A percentile compares a stretch with the other conserved stretches of the same genome.
phyloP scores from a whole-genome alignment of 805 yeast species.

The Henningerozyma blattae region DNA sequence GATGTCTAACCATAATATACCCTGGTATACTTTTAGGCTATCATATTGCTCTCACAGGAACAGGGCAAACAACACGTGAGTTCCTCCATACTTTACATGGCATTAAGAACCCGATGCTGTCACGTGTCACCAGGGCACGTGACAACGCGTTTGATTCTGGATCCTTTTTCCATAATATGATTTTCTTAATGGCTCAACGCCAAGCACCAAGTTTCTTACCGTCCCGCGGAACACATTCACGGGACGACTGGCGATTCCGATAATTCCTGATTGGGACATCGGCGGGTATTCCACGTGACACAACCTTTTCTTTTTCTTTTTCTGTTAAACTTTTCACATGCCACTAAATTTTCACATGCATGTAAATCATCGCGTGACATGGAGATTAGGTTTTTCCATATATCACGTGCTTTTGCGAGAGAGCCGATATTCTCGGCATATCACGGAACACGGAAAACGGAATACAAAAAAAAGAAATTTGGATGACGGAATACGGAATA shows the following conservation, averaged over 20 bases:
- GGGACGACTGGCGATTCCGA: slow-evolving; percentile 34
- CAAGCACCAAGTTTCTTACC: slow-evolving; percentile 28
- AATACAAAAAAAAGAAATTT: too few relatives aligned
- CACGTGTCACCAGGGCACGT: slow-evolving; percentile 11
- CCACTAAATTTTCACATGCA: too few relatives aligned
- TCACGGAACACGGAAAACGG: too few relatives aligned
- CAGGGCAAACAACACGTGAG: slow-evolving; percentile 64
- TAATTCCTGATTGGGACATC: too few relatives aligned
- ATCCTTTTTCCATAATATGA: slow-evolving; percentile 22
- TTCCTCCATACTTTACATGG: slow-evolving; percentile 37
- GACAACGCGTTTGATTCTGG: slow-evolving; percentile 29
- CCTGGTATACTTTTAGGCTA: slow-evolving; percentile 41
- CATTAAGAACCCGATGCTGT: slow-evolving; percentile 22
- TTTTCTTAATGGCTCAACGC: slow-evolving; percentile 25
- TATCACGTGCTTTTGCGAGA: too few relatives aligned
- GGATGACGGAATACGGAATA: too few relatives aligned
- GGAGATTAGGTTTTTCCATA: too few relatives aligned
- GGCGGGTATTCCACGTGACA: too few relatives aligned
- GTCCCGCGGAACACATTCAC: slow-evolving; percentile 17
- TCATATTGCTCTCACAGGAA: slow-evolving; percentile 43
- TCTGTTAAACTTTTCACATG: too few relatives aligned
- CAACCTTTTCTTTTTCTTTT: too few relatives aligned
- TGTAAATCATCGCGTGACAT: too few relatives aligned
- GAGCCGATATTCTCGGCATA: too few relatives aligned
- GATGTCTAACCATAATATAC: slow-evolving; percentile 35